Evolutionary conservation across 805 yeast genomes (phyloP), one percentile per base, ranked within the genome.

Genomic region (Candida nitratophila): DNA sequence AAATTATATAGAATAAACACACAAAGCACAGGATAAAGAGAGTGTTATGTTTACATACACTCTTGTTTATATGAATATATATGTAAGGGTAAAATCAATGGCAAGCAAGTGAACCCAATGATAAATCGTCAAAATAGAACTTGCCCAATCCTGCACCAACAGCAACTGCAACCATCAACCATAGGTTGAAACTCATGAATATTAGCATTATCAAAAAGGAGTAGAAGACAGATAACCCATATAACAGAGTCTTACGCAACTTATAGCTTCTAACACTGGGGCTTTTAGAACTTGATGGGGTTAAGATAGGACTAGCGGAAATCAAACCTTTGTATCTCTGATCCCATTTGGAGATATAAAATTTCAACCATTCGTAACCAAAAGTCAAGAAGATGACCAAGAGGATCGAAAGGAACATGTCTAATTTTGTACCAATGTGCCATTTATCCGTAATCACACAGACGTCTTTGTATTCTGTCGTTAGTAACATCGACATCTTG

Each of bases 151-250:
- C 66, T 1, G 74, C 69, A 9, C 77, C 77, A 2, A 59, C 42
- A 26, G 61, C 66, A 33, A 69, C 73, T 2, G 74, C 64, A 26
- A 63, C 37, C 76, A 71, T 71, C 35, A 70, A 57, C 73, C 74
- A 71, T 40, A 68, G 60, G 48, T 71, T 71, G 52, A 68, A 71
- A 10, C 71, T 66, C 77, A 71, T 71, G 46, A 71, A 71, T 12
- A 71, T 65, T 50, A 71, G 59, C 77, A 71, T 71, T 50, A 71
- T 63, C 53, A 68, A 56, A 45, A 71, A 69, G 3, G 73, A 68
- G 50, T 66, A 69, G 16, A 69, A 67, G n/a, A 70, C 72, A 44
- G 64, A 59, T 16, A 65, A 20, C 1, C 71, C 74, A 47, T 71
- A 71, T 14, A 66, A 41, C 2, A 55, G n/a, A 1, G 71, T 56